These are phyloP conservation scores for Chalciporus chontae DNA, from an alignment of 768 basidiomycete species.

Conservation along the genomic window DNA sequence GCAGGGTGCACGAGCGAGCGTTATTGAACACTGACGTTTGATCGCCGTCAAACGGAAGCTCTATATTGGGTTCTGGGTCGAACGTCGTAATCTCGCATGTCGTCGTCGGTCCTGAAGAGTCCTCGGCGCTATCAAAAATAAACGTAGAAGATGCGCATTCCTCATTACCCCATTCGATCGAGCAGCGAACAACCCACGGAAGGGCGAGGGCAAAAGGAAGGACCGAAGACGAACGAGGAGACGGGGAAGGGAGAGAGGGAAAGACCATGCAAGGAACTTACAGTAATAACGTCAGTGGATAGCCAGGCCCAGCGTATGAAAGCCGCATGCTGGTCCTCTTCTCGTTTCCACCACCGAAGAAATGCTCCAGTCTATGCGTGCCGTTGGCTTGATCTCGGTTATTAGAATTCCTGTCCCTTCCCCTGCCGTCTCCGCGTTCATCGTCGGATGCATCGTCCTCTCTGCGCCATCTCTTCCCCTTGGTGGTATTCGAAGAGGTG, in stretches of 20 bases:
- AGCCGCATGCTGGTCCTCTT: constrained; percentile 84
- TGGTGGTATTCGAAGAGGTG: constrained; percentile 27
- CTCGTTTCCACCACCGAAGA: constrained; percentile 47
- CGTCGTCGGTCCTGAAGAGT: constrained; percentile 77
- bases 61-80: constrained; percentile 76
- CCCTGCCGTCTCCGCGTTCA: constrained; percentile 32
- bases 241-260: not conserved
- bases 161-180: constrained; percentile 5
- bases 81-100: constrained; percentile 85
- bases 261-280: constrained; percentile 36
- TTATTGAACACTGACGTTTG: constrained; percentile 42
- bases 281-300: constrained; percentile 78
- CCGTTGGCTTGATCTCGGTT: constrained; percentile 18
- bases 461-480: constrained; percentile 48
- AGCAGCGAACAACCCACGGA: constrained; percentile 1
- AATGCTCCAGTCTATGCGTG: constrained; percentile 49
- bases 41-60: constrained; percentile 73
- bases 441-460: constrained; percentile 47
- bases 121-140: constrained; percentile 55
- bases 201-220: not conserved
- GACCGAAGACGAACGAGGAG: not conserved
- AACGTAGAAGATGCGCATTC: not conserved
- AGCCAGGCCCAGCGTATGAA: constrained; percentile 73
- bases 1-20: not conserved
- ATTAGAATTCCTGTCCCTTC: constrained; percentile 17